These are phyloP conservation scores for Linderina pennispora DNA, from an alignment of 192 early-diverging fungal species.

Conservation along the genomic window DNA sequence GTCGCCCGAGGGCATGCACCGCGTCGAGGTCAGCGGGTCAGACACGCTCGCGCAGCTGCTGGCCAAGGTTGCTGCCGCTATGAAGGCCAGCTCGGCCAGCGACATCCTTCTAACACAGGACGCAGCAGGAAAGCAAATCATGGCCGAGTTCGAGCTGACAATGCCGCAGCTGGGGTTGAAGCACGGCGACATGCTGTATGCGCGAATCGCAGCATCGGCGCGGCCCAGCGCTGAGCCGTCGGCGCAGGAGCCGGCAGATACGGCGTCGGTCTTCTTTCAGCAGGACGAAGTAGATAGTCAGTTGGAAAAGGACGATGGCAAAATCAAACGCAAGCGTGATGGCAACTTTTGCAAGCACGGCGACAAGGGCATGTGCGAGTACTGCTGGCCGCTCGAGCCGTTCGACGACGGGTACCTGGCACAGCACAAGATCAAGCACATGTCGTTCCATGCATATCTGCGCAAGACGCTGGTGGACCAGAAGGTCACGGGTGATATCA, in stretches of 20 bases:
- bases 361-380: slow-evolving; percentile 37
- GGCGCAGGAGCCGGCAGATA: neutral
- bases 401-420: slow-evolving; percentile 84
- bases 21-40: slow-evolving; percentile 23
- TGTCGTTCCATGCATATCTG: slow-evolving; percentile 92
- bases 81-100: slow-evolving; percentile 28
- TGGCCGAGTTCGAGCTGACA: slow-evolving; percentile 31
- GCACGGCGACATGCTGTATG: slow-evolving; percentile 39
- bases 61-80: slow-evolving; percentile 14
- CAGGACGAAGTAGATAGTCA: slow-evolving; percentile 76
- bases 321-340: slow-evolving; percentile 75
- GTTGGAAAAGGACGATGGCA: slow-evolving; percentile 75
- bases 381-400: slow-evolving; percentile 56
- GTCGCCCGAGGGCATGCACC: slow-evolving; percentile 41
- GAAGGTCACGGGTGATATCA: slow-evolving; percentile 50
- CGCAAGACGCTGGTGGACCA: slow-evolving; percentile 66
- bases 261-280: slow-evolving; percentile 6
- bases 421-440: slow-evolving; percentile 91
- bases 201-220: slow-evolving; percentile 17
- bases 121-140: slow-evolving; percentile 10
- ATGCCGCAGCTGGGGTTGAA: slow-evolving; percentile 27
- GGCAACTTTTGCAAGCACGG: slow-evolving; percentile 61
- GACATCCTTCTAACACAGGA: slow-evolving; percentile 28
- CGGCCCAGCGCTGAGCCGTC: slow-evolving; percentile 18
- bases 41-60: slow-evolving; percentile 26